These are phyloP conservation scores for Marvania coccoides DNA, from an alignment of 139 green algal species.

Conservation along the genomic window DNA sequence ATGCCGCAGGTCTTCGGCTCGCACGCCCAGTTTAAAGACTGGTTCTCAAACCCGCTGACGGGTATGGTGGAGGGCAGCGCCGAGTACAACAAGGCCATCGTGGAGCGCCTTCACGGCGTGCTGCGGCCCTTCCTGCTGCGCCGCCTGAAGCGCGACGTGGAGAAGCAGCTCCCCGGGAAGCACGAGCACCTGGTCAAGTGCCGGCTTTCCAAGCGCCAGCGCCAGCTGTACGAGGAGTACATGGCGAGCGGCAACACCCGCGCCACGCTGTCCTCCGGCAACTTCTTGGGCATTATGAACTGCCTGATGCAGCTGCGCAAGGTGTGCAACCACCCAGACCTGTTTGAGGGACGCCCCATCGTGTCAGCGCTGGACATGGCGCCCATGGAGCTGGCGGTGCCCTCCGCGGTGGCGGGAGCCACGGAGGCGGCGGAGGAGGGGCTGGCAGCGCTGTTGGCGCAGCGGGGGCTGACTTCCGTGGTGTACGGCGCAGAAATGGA, in stretches of 20 bases:
- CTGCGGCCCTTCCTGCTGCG: slow-evolving; percentile 95
- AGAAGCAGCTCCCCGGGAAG: slow-evolving; percentile 93
- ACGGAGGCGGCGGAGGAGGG: not conserved
- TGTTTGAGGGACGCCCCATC: slow-evolving; percentile 94
- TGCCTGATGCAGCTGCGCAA: slow-evolving; percentile 99
- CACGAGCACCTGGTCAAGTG: slow-evolving; percentile 89
- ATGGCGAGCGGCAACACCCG: slow-evolving; percentile 69
- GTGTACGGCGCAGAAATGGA: not conserved
- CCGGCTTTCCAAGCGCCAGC: slow-evolving; percentile 62
- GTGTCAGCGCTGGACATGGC: slow-evolving; percentile 78
- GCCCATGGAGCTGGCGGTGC: slow-evolving; percentile 31
- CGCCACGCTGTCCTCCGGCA: slow-evolving; percentile 61
- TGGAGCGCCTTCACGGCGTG: slow-evolving; percentile 90
- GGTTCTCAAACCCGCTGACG: slow-evolving; percentile 91
- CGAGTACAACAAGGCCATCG: slow-evolving; percentile 57
- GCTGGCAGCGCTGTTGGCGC: not conserved
- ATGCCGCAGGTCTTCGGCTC: slow-evolving; percentile 87
- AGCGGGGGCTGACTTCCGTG: not conserved
- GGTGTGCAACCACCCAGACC: slow-evolving; percentile 97
- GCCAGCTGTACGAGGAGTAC: slow-evolving; percentile 96
- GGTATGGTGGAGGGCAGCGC: slow-evolving; percentile 81
- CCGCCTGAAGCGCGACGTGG: slow-evolving; percentile 80
- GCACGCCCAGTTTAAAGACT: slow-evolving; percentile 93
- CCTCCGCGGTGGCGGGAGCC: slow-evolving; percentile 15
- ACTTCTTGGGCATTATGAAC: slow-evolving; percentile 93